phyloP scores from a whole-genome alignment of 2,329 filamentous ascomycete species.

The Fusarium napiforme region DNA sequence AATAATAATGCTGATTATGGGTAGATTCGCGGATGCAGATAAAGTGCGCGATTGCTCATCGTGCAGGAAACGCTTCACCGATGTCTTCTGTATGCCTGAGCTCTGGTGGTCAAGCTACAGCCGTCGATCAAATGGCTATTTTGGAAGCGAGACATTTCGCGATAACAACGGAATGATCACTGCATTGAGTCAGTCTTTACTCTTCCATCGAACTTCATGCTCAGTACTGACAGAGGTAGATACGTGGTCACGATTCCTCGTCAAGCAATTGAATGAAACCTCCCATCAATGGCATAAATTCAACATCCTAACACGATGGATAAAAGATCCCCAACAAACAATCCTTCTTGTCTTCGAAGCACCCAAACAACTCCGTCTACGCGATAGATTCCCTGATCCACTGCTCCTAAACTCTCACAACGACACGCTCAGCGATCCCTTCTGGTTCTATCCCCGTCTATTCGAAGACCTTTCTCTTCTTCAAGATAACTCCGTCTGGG shows the following conservation, averaged over 20 bases:
- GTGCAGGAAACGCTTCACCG: slow-evolving; percentile 43
- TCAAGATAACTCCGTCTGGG: slow-evolving; percentile 51
- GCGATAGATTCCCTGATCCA: background rate
- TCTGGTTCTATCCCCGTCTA: slow-evolving; percentile 20
- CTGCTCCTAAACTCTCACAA: background rate
- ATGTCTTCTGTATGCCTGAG: slow-evolving; percentile 29
- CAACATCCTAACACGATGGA: slow-evolving; percentile 28
- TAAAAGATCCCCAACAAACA: slow-evolving; percentile 14
- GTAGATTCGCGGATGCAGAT: slow-evolving; percentile 48
- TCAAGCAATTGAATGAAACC: background rate
- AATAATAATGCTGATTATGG: accelerated
- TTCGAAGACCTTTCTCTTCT: background rate
- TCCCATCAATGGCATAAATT: slow-evolving; percentile 27
- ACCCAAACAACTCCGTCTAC: background rate
- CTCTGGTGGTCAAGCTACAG: slow-evolving; percentile 52
- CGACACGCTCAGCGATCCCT: slow-evolving; percentile 12
- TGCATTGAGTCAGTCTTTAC: background rate
- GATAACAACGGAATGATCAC: background rate
- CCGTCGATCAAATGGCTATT: slow-evolving; percentile 53
- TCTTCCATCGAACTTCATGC: accelerated
- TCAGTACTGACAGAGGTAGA: background rate
- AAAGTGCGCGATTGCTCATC: slow-evolving; percentile 42
- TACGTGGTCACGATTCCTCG: slow-evolving; percentile 30
- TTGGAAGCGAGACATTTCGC: slow-evolving; percentile 51
- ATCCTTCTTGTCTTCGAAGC: slow-evolving; percentile 23